Base-by-base conservation (phyloP, 371 early-diverging fungal genomes). In the Syncephalastrum racemosum region DNA sequence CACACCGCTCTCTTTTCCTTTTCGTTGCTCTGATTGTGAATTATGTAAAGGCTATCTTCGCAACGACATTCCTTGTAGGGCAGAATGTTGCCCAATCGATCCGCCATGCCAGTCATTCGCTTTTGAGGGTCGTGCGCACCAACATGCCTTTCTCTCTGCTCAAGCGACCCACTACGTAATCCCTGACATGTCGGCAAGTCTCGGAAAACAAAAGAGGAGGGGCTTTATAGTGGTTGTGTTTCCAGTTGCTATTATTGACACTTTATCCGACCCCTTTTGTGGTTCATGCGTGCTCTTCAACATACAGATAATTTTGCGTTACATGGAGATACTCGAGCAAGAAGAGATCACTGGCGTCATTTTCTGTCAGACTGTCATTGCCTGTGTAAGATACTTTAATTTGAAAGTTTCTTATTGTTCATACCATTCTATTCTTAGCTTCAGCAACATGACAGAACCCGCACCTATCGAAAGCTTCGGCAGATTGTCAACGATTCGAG, bases 281-380 rank as follows among this genome's bases (percentile, higher is more conserved):
- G 24, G 10, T 23, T 10, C 45, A 24, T 63, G n/a, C 52, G 58
- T 10, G 36, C 36, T n/a, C n/a, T 31, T 31, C 10, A 31, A 31
- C 36, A 8, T n/a, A 40, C 41, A 84, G 85, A 80, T 81, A n/a
- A 69, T 80, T 10, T 58, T 81, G 66, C 73, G 81, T 45, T 85
- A 81, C 50, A 68, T 80, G 14, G 83, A 83, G 54, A 67, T 83
- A 43, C 62, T 85, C 24, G 83, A 85, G 54, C 80, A 81, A 50
- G 84, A 80, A 36, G 84, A 76, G 41, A 62, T 89, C 13, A 74
- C 70, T 7, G 81, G 84, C 40, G 60, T 89, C 41, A 85, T 89
- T 61, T 69, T 83, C 40, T 80, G 85, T 50, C 88, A 89, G 64
- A 86, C 87, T 0, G 64, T 86, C n/a, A 66, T 81, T n/a, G 77